Base-by-base conservation (phyloP, 1,284 basidiomycete species). In the Cutaneotrichosporon mucoides region DNA sequence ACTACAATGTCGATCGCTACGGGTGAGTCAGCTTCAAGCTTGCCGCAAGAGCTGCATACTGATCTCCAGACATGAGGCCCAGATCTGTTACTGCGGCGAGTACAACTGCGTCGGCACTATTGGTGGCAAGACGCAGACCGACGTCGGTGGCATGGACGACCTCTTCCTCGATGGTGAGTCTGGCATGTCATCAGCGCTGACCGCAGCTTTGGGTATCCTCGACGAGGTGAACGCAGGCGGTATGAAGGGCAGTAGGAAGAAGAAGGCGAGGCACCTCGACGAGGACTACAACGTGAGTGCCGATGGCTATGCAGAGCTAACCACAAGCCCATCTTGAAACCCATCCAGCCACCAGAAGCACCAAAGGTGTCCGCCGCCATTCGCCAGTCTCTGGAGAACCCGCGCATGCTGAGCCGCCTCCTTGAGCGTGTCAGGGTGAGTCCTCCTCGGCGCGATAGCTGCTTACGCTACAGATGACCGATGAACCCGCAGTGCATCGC, bases 1-100 rank as follows among this genome's bases (percentile, higher is more conserved):
- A 99, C 79, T 99, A 99, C 77, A 99, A 99, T 73, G 96, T 99
- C 48, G 96, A 99, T 77, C 90, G 96, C 61, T 99, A 99, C 74
- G 95, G 95, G 91, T 93, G 64, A 60, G 50, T 40, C 33, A 49
- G 16, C 24, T 24, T 2, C 24, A 24, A 24, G 24, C 24, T 24
- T 24, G 24, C 24, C 2, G 24, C 24, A 24, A 24, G 24, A 24
- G 24, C 24, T 24, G 24, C 24, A 24, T 24, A 24, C 24, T 24
- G 24, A 24, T 24, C 16, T 24, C 13, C 62, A 94, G 92, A 1
- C 92, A 99, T 76, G 92, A 96, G 65, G 89, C 96, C 56, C 96
- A 99, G 76, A 84, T 83, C 46, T 99, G 96, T 76, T 94, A 90
- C 75, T 99, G 96, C 70, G 94, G 94, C 12, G 96, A 99, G 75